Evolutionary conservation across 2,329 filamentous ascomycete species (phyloP).

Genomic region (Fusarium sp.): DNA sequence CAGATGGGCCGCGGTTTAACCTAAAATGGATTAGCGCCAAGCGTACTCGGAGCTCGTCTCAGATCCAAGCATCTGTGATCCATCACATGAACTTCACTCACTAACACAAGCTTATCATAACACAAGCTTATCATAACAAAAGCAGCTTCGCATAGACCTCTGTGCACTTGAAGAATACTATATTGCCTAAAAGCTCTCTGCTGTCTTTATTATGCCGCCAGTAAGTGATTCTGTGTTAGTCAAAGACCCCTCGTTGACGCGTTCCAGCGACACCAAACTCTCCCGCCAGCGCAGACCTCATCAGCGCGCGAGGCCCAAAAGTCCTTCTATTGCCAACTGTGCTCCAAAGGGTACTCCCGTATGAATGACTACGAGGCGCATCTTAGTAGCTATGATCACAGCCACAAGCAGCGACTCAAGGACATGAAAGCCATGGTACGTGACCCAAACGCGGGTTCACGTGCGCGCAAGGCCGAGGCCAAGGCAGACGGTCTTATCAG

Average conservation of each 20-base stretch:
- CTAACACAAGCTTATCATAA: not conserved
- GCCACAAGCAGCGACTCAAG: slow-evolving; percentile 89
- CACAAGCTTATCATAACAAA: too few species aligned
- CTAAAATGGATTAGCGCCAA: not conserved
- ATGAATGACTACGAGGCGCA: slow-evolving; percentile 98
- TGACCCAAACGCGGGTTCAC: slow-evolving; percentile 73
- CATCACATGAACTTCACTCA: slow-evolving; percentile 13
- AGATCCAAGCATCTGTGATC: not conserved
- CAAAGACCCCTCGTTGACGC: slow-evolving; percentile 43
- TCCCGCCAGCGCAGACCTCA: slow-evolving; percentile 69
- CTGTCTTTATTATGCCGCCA: slow-evolving; percentile 62
- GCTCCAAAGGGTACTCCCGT: slow-evolving; percentile 92
- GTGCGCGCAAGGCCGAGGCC: slow-evolving; percentile 76
- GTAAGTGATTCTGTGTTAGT: slow-evolving; percentile 61
- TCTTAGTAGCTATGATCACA: slow-evolving; percentile 93
- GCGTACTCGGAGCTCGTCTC: slow-evolving; percentile 1
- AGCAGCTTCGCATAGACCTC: not conserved
- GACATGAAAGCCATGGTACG: slow-evolving; percentile 89
- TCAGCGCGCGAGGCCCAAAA: slow-evolving; percentile 81
- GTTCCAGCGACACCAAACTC: slow-evolving; percentile 66
- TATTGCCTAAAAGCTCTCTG: rapidly evolving
- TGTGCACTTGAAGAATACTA: not conserved
- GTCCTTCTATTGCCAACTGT: slow-evolving; percentile 87
- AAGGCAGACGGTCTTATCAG: slow-evolving; percentile 77
- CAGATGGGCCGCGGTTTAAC: not conserved